Base-by-base conservation (phyloP, 1,284 basidiomycete genomes). In the Sporisorium iseilematis-ciliati region DNA sequence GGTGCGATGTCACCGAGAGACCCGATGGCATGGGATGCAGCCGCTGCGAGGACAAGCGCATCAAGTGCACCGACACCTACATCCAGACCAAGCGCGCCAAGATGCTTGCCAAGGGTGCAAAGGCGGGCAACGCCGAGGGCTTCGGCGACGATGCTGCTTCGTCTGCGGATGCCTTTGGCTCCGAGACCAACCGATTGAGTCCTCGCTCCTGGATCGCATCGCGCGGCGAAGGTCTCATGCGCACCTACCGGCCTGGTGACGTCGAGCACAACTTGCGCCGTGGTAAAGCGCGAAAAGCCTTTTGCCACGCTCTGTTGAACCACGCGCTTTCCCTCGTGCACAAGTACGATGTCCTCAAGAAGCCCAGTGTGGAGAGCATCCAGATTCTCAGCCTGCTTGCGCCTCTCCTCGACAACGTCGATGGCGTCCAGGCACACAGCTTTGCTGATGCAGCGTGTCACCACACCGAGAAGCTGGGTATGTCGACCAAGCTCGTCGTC, bases 11-110 rank as follows among this genome's bases (percentile, higher is more conserved):
- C 25, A 82, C 78, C 26, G 82, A 84, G 59, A 70, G 81, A 38
- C 77, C 77, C 7, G 72, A 79, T 4, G 82, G 82, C 12, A 68
- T 77, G 49, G 78, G 81, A 16, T 84, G 82, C 66, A 79, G 79
- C 31, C 77, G 81, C 23, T 84, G 82, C 61, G 77, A 82, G 43
- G 81, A 82, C 58, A 84, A 84, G 69, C 68, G 73, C 20, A 83
- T 84, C 64, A 72, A 78, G 18, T 84, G 82, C 58, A 84, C 82
- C 6, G 77, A 82, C 59, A 71, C 72, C 23, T 84, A 84, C 61
- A 83, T 84, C 49, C 75, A 84, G 64, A 70, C 74, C 48, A 82
- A 82, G 60, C 69, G 66, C 16, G 70, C 68, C 49, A 69, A 75
- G 73, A 25, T 72, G 40, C 49, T 57, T 18, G 57, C 66, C 40